Evolutionary conservation across 345 rosid species (phyloP), one percentile per base, ranked within the genome.

Genomic region (Arabis hirsuta): DNA sequence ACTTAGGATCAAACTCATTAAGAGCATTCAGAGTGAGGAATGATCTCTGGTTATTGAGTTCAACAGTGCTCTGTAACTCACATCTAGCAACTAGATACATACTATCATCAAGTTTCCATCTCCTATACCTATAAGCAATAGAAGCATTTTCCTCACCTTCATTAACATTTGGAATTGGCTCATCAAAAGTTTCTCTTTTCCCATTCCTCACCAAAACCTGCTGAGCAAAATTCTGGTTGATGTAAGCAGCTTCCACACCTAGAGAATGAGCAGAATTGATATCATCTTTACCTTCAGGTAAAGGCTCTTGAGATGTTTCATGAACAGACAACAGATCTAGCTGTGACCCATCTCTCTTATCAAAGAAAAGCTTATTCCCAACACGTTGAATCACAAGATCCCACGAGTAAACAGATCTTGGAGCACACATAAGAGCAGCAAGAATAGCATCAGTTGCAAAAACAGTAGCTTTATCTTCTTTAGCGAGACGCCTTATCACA

Each of bases 101-200:
- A 55, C 82, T 85, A 44, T 84, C 84, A 69, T 87, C 97, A 34
- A 96, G 91, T 84, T 96, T 96, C 99, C 99, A 96, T 59, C 96
- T 80, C 77, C 99, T 86, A 58, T 92, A 90, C 81, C 91, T 87
- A 71, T 87, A 96, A 3, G 92, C 99, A 55, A 96, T 89, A 1
- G 98, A 92, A n/a, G 97, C 98, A 54, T 88, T 96, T 77, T 96
- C 99, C 38, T 92, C 98, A 9, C 99, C 97, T 71, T 92, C 98
- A 36, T 72, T 88, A 0, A 94, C 99, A 72, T 90, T 88, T 0
- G 98, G 99, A 24, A 90, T 88, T 0, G 91, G 90, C 82, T 92
- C 99, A 54, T 96, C 97, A 55, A 90, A 90, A 1, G 87, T 34
- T 11, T 87, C 89, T 80, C 90, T 96, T 52, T 90, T 83, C 46